A percentile compares a stretch with the other conserved stretches of the same genome.
phyloP scores from a whole-genome alignment of 2,329 filamentous ascomycete species.

The Penicillium sp. region DNA sequence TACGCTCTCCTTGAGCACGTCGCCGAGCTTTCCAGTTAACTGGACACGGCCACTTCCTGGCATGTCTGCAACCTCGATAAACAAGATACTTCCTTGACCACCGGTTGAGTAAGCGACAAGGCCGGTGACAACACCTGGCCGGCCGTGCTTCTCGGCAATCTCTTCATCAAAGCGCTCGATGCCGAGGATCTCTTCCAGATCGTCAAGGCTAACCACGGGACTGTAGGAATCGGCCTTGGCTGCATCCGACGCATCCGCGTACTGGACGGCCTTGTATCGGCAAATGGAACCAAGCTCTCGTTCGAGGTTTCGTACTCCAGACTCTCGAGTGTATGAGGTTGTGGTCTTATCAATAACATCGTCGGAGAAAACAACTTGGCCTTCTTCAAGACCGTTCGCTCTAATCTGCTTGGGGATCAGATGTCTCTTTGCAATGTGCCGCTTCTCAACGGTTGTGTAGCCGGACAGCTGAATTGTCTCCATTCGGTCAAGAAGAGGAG shows the following conservation, averaged over 20 bases:
- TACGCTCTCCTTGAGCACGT: constrained; percentile 95
- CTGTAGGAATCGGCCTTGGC: constrained; percentile 72
- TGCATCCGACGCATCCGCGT: constrained; percentile 83
- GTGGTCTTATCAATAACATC: constrained; percentile 95
- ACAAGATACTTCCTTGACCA: constrained; percentile 92
- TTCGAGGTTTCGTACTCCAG: constrained; percentile 93
- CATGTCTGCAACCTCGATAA: constrained; percentile 98
- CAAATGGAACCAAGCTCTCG: constrained; percentile 94
- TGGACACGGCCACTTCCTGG: constrained; percentile 90
- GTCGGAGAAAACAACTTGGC: constrained; percentile 76
- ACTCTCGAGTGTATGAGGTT: constrained; percentile 93
- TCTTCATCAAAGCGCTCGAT: constrained; percentile 95
- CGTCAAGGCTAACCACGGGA: constrained; percentile 72
- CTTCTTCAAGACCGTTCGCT: constrained; percentile 79
- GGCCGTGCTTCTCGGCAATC: constrained; percentile 80
- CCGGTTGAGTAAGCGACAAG: constrained; percentile 93
- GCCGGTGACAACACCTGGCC: constrained; percentile 92
- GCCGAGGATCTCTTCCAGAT: constrained; percentile 88
- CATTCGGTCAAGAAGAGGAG: constrained; percentile 95
- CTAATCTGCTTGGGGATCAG: constrained; percentile 95
- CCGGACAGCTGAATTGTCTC: constrained; percentile 92
- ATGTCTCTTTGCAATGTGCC: constrained; percentile 89
- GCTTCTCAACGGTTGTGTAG: constrained; percentile 96
- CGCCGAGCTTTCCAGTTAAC: constrained; percentile 92
- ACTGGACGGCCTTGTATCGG: constrained; percentile 93